Evolutionary conservation across 805 yeast genomes (phyloP), one percentile per base, ranked within the genome.

Genomic region (Candida oleophila): DNA sequence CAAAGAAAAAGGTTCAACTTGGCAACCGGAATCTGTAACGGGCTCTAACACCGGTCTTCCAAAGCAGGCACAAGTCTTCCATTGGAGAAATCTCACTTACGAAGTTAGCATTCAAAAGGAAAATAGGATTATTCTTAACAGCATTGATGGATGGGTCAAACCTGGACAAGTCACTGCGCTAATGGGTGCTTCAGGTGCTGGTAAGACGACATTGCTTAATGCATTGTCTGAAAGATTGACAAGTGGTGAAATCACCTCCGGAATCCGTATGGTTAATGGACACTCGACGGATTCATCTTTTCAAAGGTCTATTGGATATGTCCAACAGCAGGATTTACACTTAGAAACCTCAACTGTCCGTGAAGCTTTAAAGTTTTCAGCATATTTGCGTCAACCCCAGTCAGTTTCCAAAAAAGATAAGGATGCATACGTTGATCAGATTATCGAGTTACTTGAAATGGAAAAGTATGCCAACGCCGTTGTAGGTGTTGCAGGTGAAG

Each of bases 111-210:
- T 83, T 54, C 81, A 83, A 57, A 64, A 65, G 34, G 87, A 78
- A 51, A 73, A 79, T 22, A 73, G 89, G 57, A 73, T 82, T 51
- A 78, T 86, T 50, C 66, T 86, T 58, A 71, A 73, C 50, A 75
- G 78, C 49, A 87, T 87, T 46, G 88, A 84, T 59, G 94, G 92
- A 43, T 86, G 88, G 87, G 90, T 86, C 38, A 83, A 84, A 59
- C 91, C 91, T 9, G 91, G 91, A 52, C 85, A 89, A 40, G 68
- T 87, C 59, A 87, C 92, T 44, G 94, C 92, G 3, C 65, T 82
- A 43, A 81, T 82, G 86, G 78, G 78, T 11, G 72, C 77, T 19
- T 69, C 76, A 3, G 78, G 78, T 41, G 65, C 71, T 39, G 78
- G 78, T 45, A 73, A 73, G 54, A 73, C 78, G 12, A 73, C 77